Evolutionary conservation across 2,329 filamentous ascomycete genomes (phyloP).

Genomic region (Raffaelea deltoideospora): DNA sequence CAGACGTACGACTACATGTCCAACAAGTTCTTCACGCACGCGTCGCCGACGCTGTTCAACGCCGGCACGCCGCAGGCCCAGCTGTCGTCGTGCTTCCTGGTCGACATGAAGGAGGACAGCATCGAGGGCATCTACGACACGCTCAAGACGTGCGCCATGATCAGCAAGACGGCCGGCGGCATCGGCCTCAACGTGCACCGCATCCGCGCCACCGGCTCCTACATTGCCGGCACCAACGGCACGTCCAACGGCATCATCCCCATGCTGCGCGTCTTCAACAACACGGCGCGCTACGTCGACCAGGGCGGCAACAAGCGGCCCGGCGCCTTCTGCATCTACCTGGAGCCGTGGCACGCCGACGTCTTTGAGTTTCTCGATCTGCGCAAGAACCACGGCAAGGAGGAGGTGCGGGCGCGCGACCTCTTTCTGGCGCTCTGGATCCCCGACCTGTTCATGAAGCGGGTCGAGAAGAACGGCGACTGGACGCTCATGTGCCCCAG

Average conservation of each 20-base stretch:
- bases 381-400: conserved; percentile 98
- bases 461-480: conserved; percentile 87
- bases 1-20: conserved; percentile 99
- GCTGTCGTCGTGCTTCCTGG: conserved; percentile 94
- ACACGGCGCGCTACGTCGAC: conserved; percentile 96
- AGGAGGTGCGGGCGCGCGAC: conserved; percentile 91
- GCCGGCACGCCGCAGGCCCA: conserved; percentile 90
- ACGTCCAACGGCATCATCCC: conserved; percentile 95
- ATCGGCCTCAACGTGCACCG: conserved; percentile 94
- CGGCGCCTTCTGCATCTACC: conserved; percentile 95
- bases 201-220: conserved; percentile 92
- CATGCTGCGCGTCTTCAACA: conserved; percentile 98
- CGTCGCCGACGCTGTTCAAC: conserved; percentile 95
- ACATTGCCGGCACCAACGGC: conserved; percentile 95
- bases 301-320: conserved; percentile 99
- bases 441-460: conserved; percentile 98
- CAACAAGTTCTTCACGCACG: conserved; percentile 95
- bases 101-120: conserved; percentile 99
- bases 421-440: conserved; percentile 98
- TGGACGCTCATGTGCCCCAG: conserved; percentile 99
- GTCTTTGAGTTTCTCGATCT: conserved; percentile 96
- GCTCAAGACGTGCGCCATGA: conserved; percentile 98
- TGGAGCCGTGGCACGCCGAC: conserved; percentile 97
- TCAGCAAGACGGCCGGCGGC: conserved; percentile 97
- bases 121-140: conserved; percentile 99